These are phyloP conservation scores for Leucogyrophana mollusca DNA, from an alignment of 768 basidiomycete species.

Conservation along the genomic window DNA sequence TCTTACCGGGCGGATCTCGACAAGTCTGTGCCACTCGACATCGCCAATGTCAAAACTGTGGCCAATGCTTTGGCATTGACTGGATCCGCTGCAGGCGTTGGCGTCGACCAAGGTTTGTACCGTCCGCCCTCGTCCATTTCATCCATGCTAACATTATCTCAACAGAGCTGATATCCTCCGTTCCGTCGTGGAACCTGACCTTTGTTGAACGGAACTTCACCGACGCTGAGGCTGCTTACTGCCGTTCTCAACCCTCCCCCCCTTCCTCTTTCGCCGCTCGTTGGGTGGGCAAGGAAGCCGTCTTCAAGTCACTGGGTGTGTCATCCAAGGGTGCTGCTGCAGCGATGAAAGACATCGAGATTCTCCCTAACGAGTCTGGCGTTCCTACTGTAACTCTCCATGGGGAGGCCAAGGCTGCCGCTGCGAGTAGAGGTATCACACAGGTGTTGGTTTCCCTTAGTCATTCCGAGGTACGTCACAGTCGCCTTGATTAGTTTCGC, in stretches of 20 bases:
- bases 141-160: too few species aligned
- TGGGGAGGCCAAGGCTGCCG: conserved; percentile 77
- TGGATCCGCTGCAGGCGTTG: conserved; percentile 69
- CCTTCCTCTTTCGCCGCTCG: conserved; percentile 92
- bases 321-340: conserved; percentile 90
- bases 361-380: conserved; percentile 76
- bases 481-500: neutral
- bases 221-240: conserved; percentile 82
- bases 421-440: conserved; percentile 67
- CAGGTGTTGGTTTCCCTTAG: conserved; percentile 83
- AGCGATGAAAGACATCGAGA: conserved; percentile 97
- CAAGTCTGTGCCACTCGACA: conserved; percentile 51
- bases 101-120: conserved; percentile 80
- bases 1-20: conserved; percentile 69
- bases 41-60: conserved; percentile 66
- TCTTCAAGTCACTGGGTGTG: conserved; percentile 93
- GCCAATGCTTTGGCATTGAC: conserved; percentile 38
- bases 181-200: conserved; percentile 84
- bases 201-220: conserved; percentile 96
- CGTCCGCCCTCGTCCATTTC: conserved; percentile 6
- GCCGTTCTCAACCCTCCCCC: conserved; percentile 80
- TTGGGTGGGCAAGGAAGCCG: conserved; percentile 97
- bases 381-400: conserved; percentile 75
- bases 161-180: conserved; percentile 85
- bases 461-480: conserved; percentile 82